Percentiles rank a stretch among this genome's conserved stretches.
phyloP scores from a whole-genome alignment of 1,284 basidiomycete species.

The Tilletia horrida region DNA sequence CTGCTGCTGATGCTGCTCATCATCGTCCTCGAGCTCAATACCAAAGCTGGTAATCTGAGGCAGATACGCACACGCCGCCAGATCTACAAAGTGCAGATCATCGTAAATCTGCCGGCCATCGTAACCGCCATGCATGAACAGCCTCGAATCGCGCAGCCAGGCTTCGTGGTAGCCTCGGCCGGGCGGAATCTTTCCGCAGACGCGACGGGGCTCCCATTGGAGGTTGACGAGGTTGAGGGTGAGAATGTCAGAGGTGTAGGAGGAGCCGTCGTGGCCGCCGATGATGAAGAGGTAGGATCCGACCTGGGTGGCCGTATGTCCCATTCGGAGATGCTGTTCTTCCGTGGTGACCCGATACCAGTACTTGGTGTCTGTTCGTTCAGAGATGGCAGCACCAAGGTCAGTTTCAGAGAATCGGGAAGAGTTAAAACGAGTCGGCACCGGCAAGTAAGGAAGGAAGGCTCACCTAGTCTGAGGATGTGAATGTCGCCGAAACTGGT shows the following conservation, averaged over 20 bases:
- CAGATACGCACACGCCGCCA: slow-evolving; percentile 83
- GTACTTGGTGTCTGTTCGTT: slow-evolving; percentile 62
- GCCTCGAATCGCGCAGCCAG: slow-evolving; percentile 73
- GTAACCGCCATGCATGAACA: slow-evolving; percentile 84
- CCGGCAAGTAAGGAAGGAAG: slow-evolving; percentile 4
- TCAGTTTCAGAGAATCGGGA: too few relatives aligned
- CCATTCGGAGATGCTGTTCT: slow-evolving; percentile 68
- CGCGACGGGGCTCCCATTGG: slow-evolving; percentile 65
- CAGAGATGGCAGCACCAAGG: too few relatives aligned
- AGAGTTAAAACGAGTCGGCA: background rate
- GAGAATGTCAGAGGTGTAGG: slow-evolving; percentile 75
- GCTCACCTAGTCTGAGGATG: slow-evolving; percentile 66
- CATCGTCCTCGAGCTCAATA: slow-evolving; percentile 57
- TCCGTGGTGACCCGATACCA: slow-evolving; percentile 68
- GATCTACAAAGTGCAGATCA: slow-evolving; percentile 77
- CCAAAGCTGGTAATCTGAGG: slow-evolving; percentile 80
- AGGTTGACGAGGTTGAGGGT: slow-evolving; percentile 60
- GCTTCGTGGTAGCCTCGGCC: slow-evolving; percentile 79
- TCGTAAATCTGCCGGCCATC: slow-evolving; percentile 77
- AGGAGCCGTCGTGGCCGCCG: slow-evolving; percentile 77
- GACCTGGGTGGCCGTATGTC: slow-evolving; percentile 82
- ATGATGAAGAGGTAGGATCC: slow-evolving; percentile 88
- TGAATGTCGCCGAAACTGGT: slow-evolving; percentile 79
- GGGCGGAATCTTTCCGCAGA: slow-evolving; percentile 67
- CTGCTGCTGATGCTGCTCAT: slow-evolving; percentile 5